phyloP scores from a whole-genome alignment of 2,329 filamentous ascomycete genomes.

The Venturia pyrina region DNA sequence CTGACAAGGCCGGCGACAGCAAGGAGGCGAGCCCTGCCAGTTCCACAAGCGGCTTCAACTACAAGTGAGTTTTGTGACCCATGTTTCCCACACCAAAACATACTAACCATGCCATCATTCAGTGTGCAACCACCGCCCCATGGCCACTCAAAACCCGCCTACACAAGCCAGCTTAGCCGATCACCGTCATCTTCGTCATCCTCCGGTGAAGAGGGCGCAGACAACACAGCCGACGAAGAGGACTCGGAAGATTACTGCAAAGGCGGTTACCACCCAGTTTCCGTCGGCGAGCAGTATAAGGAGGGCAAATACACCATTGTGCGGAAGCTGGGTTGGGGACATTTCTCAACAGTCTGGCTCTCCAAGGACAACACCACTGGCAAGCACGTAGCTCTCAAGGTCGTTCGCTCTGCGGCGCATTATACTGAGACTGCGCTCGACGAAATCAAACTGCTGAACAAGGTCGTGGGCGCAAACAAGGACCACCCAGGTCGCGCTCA shows the following conservation, averaged over 20 bases:
- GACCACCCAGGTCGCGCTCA: conserved; percentile 89
- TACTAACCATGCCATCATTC: conserved; percentile 18
- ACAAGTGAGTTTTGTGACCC: conserved; percentile 5
- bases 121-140: conserved; percentile 39
- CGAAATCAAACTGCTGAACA: conserved; percentile 96
- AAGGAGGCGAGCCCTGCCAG: conserved; percentile 9
- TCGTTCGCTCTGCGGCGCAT: conserved; percentile 93
- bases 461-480: conserved; percentile 91
- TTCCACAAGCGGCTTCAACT: conserved; percentile 7
- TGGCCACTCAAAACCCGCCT: conserved; percentile 27
- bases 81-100: neutral
- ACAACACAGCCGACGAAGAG: conserved; percentile 95
- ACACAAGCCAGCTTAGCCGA: conserved; percentile 51
- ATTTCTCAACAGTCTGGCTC: conserved; percentile 94
- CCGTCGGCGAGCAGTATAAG: conserved; percentile 93
- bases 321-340: conserved; percentile 94
- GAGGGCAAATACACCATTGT: conserved; percentile 94
- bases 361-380: conserved; percentile 74
- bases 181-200: conserved; percentile 71
- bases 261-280: conserved; percentile 92
- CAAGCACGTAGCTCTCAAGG: conserved; percentile 95
- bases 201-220: conserved; percentile 66
- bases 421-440: conserved; percentile 98
- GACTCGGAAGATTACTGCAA: conserved; percentile 99
- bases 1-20: conserved; percentile 40